Evolutionary conservation across 2,329 filamentous ascomycete genomes (phyloP).

Genomic region (Hysterium pulicare): DNA sequence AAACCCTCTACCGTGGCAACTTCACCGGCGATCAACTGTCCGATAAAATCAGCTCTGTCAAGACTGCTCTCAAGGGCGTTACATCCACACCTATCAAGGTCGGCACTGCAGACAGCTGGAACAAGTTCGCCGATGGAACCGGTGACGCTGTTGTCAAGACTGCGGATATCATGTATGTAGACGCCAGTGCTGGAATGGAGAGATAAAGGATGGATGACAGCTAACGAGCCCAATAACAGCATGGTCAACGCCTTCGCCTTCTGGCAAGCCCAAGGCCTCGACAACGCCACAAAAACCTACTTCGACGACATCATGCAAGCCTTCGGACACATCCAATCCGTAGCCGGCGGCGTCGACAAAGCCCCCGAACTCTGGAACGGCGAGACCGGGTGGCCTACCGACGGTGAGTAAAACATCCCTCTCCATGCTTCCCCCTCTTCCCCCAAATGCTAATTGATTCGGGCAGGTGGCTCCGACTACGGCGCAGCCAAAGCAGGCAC

Average conservation of each 20-base stretch:
- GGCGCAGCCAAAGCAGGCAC: constrained; percentile 58
- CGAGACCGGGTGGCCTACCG: constrained; percentile 65
- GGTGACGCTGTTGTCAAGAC: constrained; percentile 62
- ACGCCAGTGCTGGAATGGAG: no score
- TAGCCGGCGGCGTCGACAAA: constrained; percentile 52
- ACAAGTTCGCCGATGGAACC: constrained; percentile 67
- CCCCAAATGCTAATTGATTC: constrained; percentile 12
- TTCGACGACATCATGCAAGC: constrained; percentile 66
- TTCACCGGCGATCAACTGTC: constrained; percentile 60
- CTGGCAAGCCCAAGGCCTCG: constrained; percentile 63
- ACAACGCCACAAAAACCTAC: constrained; percentile 60
- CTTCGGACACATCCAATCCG: constrained; percentile 58
- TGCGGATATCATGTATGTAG: constrained; percentile 58
- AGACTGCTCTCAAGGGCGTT: constrained; percentile 47
- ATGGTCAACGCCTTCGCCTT: constrained; percentile 69
- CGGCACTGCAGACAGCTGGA: constrained; percentile 71
- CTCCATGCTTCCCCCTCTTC: constrained; percentile 3
- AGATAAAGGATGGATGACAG: neutral
- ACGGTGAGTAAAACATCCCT: constrained; percentile 29
- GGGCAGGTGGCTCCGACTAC: constrained; percentile 58
- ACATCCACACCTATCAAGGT: constrained; percentile 45
- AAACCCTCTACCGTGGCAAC: constrained; percentile 67
- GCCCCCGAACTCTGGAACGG: constrained; percentile 64
- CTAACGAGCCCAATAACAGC: constrained; percentile 19
- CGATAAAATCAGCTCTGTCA: constrained; percentile 60